A percentile compares a stretch with the other conserved stretches of the same genome.
phyloP scores from a whole-genome alignment of 176 grass and related monocot genomes.

The Rhynchospora pubera region DNA sequence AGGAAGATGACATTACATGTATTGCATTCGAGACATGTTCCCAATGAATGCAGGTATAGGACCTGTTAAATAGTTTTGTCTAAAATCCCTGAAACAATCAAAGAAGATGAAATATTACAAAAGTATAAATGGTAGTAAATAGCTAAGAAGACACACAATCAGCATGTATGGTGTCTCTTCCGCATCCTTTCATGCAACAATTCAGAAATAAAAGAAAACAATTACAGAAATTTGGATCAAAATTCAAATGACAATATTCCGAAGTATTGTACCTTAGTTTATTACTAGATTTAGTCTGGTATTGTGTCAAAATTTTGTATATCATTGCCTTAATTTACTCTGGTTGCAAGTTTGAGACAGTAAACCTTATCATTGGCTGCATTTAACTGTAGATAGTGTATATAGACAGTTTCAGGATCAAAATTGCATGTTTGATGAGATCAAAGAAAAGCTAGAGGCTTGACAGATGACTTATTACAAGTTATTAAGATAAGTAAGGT shows the following conservation, averaged over 20 bases:
- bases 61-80: slow-evolving; percentile 55
- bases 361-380: too few relatives aligned
- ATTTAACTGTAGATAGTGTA: too few relatives aligned
- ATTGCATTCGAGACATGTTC: slow-evolving; percentile 49
- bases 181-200: not conserved
- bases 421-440: not conserved
- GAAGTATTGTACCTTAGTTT: not conserved
- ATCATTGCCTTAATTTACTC: not conserved
- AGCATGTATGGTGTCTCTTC: not conserved
- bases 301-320: not conserved
- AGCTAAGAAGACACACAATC: not conserved
- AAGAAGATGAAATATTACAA: not conserved
- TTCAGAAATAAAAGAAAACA: not conserved
- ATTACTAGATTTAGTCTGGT: too few relatives aligned
- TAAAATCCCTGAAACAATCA: slow-evolving; percentile 40
- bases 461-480: slow-evolving; percentile 34
- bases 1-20: slow-evolving; percentile 34
- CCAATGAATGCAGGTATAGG: slow-evolving; percentile 55
- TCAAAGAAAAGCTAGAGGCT: not conserved
- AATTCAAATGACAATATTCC: not conserved
- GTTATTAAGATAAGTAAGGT: slow-evolving; percentile 48
- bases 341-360: not conserved
- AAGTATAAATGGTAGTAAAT: not conserved
- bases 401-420: not conserved
- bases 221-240: too few relatives aligned